Base-by-base conservation (phyloP, 148 eudicot species). In the Spergularia bocconei region DNA sequence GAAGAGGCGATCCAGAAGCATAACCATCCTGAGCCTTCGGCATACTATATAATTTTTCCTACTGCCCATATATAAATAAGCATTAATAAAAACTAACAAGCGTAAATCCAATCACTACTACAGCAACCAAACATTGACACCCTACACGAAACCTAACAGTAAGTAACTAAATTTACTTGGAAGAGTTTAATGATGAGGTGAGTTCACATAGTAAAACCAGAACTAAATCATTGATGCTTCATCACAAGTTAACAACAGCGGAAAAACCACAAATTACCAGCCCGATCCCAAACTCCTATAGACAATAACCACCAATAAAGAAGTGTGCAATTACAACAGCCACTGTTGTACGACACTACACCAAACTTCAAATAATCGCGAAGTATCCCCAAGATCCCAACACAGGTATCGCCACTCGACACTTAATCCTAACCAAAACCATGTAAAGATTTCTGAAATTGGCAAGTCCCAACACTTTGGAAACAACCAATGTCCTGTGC, bases 1-100 rank as follows among this genome's bases (percentile, higher is more conserved):
- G 78, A 67, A 62, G 84, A 63, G 83, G 83, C 10, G 86, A 84
- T 47, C 85, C 89, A 63, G 70, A 78, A 67, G 50, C 70, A 54
- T 76, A 73, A 69, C 67, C 80, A 83, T 85, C 88, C 70, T 78
- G 83, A 76, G 84, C 88, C 95, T 90, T 92, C 69, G 75, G 60
- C 54, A 71, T 58, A 71, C 7, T 47, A 12, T 29, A 44, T 72
- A 61, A 41, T 29, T 58, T 70, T 44, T 60, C 81, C 77, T 81
- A 57, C 72, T 56, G 64, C 53, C 57, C 54, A 69, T 20, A 75
- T 20, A 72, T 55, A 57, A 78, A 64, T 23, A 48, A 56, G 55
- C 53, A 21, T 75, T 25, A 52, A 25, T 52, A 65, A 33, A 67
- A 51, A 8, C 23, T 39, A 5, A 55, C 36, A 48, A 57, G 33